phyloP scores from a whole-genome alignment of 441 rosid species.

The Pelargonium citronellum region DNA sequence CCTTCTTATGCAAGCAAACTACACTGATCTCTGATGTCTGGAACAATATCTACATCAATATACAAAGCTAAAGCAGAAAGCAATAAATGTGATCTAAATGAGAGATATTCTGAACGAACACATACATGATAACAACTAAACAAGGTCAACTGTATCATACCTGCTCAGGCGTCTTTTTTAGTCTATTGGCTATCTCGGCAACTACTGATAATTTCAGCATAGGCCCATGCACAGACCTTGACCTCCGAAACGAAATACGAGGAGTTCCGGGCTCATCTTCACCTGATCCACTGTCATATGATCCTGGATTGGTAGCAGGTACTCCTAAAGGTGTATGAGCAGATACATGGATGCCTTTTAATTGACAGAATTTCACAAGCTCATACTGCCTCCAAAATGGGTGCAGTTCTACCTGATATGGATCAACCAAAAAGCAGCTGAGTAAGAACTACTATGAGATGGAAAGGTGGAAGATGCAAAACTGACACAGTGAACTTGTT shows the following conservation, averaged over 20 bases:
- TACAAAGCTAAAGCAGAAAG: background rate
- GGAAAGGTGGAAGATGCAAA: background rate
- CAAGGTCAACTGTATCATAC: constrained; percentile 21
- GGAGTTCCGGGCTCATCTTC: constrained; percentile 65
- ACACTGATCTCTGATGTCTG: background rate
- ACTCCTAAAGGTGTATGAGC: constrained; percentile 63
- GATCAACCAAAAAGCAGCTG: constrained; percentile 11
- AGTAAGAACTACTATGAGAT: background rate
- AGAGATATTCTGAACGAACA: background rate
- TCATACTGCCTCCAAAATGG: constrained; percentile 69
- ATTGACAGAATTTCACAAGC: constrained; percentile 49
- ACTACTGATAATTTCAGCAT: constrained; percentile 56
- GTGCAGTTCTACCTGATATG: constrained; percentile 50
- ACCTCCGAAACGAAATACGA: constrained; percentile 52
- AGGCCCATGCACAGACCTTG: constrained; percentile 59
- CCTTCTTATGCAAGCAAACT: background rate
- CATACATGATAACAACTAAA: background rate
- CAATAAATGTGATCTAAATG: background rate
- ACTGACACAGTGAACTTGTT: background rate
- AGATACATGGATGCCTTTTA: constrained; percentile 55
- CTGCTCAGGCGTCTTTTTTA: constrained; percentile 55
- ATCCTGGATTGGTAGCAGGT: constrained; percentile 45
- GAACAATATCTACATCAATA: background rate
- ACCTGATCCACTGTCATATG: constrained; percentile 53
- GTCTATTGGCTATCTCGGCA: constrained; percentile 43